Evolutionary conservation across 176 grass and related monocot genomes (phyloP).

Genomic region (sorghum (Sorghum bicolor)): DNA sequence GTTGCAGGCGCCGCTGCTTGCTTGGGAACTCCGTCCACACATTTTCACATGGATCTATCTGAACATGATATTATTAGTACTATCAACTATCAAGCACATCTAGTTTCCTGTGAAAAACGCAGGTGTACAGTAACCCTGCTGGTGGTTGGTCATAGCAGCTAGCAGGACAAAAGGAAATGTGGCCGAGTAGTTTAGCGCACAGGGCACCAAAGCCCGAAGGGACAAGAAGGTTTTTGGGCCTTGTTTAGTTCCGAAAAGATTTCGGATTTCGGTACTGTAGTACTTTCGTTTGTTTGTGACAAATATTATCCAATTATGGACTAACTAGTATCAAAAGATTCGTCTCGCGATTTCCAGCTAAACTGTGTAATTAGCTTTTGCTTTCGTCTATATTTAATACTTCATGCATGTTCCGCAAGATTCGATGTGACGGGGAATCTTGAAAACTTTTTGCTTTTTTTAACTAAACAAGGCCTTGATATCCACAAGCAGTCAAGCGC

Average conservation of each 20-base stretch:
- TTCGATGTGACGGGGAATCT: too few relatives aligned
- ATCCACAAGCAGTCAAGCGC: background rate
- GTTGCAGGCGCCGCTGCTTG: background rate
- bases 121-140: background rate
- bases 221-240: background rate
- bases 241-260: too few relatives aligned
- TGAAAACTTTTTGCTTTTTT: too few relatives aligned
- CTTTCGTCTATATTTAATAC: too few relatives aligned
- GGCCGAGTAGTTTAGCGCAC: too few relatives aligned
- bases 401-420: too few relatives aligned
- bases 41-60: background rate
- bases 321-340: too few relatives aligned
- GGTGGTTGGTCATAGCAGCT: background rate
- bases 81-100: background rate
- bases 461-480: background rate
- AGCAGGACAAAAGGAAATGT: background rate
- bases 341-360: too few relatives aligned
- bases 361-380: too few relatives aligned
- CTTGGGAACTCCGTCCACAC: background rate
- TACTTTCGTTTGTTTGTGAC: too few relatives aligned
- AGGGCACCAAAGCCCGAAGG: slow-evolving; percentile 1
- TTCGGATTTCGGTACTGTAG: too few relatives aligned
- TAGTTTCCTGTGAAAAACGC: background rate
- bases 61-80: background rate
- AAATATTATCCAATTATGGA: too few relatives aligned